Base-by-base conservation (phyloP, 345 rosid species). In the Aquilaria sinensis region DNA sequence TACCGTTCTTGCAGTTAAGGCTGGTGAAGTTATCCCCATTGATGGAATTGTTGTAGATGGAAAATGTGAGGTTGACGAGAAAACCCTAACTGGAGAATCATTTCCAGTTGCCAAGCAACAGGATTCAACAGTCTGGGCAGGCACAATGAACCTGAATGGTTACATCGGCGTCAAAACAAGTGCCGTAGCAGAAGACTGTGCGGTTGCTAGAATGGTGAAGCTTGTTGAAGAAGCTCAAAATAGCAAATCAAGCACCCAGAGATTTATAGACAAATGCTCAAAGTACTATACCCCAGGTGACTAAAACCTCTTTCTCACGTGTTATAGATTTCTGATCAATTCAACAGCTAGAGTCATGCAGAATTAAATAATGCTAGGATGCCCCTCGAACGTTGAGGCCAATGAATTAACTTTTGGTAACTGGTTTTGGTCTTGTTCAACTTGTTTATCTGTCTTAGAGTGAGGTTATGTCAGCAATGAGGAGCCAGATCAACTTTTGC, bases 201-300 rank as follows among this genome's bases (percentile, higher is more conserved):
- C 80, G 32, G 91, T 91, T 61, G 91, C 97, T 2, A 84, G 81
- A 75, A 83, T 91, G 96, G 77, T 81, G 37, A 84, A 80, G 67
- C 89, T 91, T 0, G 97, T 91, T 13, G 97, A 91, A 78, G 93
- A 88, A 70, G 93, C 97, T 63, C 96, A 91, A 49, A 91, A 76
- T 70, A 74, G 82, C 77, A 84, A 83, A 78, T 76, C 96, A 2
- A 80, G 60, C 65, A 79, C 86, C 37, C 93, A 88, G 63, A 84
- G 81, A 67, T 70, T 86, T 12, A 76, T 88, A 1, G 97, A 91
- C 74, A 67, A 72, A 70, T 82, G 78, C 64, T 81, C 91, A 2
- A 71, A 76, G 82, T 85, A 79, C 58, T 91, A 91, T 61, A 91
- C 88, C 43, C 97, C 97, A 74, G 90, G 97, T 90, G 60, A 50